phyloP scores from a whole-genome alignment of 176 grass and related monocot species.

The Carex myosuroides region DNA sequence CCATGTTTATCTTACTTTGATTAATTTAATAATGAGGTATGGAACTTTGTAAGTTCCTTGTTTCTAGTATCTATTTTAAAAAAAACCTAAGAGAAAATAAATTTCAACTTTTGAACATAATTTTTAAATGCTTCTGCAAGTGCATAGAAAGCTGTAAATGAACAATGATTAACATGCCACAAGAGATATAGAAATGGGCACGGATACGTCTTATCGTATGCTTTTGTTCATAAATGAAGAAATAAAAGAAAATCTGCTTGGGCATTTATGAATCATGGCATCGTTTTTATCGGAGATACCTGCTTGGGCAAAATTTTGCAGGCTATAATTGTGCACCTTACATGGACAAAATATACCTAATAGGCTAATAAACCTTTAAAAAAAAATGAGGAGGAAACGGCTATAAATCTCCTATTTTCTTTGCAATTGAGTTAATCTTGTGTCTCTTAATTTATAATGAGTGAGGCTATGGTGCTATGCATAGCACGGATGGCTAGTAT shows the following conservation, averaged over 20 bases:
- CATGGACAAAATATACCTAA: neutral
- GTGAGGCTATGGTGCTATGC: too few species aligned
- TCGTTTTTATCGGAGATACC: neutral
- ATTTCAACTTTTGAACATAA: too few species aligned
- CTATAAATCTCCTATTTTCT: neutral
- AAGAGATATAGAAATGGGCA: neutral
- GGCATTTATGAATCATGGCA: neutral
- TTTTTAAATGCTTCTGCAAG: too few species aligned
- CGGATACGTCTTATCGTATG: neutral
- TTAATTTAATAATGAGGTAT: too few species aligned
- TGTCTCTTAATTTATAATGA: too few species aligned
- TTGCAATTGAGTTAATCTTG: neutral
- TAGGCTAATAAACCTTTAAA: too few species aligned
- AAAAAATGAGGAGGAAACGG: neutral
- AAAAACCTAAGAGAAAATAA: too few species aligned
- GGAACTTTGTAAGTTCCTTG: too few species aligned
- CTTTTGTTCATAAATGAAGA: neutral
- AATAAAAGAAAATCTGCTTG: neutral
- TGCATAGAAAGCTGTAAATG: neutral
- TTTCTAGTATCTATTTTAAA: too few species aligned
- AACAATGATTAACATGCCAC: neutral
- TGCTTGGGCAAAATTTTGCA: neutral
- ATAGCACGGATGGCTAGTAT: too few species aligned
- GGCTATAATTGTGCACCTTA: neutral
- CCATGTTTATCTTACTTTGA: too few species aligned